phyloP scores from a whole-genome alignment of 169 alveolate species.

The Cryptosporidium canis region DNA sequence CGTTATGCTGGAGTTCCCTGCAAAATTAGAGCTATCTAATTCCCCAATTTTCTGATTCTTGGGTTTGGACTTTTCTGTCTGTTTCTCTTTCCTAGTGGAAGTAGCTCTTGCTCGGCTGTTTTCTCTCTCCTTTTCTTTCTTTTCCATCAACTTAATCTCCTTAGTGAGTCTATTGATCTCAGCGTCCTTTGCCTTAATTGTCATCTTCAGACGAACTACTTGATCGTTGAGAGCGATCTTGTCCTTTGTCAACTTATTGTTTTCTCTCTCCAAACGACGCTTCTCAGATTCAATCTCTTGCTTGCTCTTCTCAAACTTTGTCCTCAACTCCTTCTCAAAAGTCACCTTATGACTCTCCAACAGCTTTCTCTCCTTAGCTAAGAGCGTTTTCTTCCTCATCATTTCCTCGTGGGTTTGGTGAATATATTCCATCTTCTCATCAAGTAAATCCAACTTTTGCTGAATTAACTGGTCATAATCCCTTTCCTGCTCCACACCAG shows the following conservation, averaged over 20 bases:
- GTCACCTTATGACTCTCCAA: neutral
- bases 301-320: conserved; percentile 24
- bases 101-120: neutral
- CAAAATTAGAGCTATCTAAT: neutral
- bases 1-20: neutral
- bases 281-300: conserved; percentile 30
- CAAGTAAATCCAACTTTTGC: conserved; percentile 40
- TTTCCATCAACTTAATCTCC: conserved; percentile 6
- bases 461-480: conserved; percentile 37
- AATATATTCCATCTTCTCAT: conserved; percentile 52
- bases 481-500: neutral
- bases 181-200: conserved; percentile 42
- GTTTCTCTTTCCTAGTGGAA: neutral
- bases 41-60: neutral
- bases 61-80: neutral
- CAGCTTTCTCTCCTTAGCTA: conserved; percentile 22
- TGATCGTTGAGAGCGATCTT: conserved; percentile 9
- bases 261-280: conserved; percentile 25
- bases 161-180: conserved; percentile 44
- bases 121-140: conserved; percentile 15
- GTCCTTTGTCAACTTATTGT: conserved; percentile 18
- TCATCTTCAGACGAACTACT: conserved; percentile 45
- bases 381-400: conserved; percentile 10
- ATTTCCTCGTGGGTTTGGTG: conserved; percentile 54
- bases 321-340: conserved; percentile 35